Evolutionary conservation across 768 basidiomycete species (phyloP).

Genomic region (Tylopilus subfusipes): DNA sequence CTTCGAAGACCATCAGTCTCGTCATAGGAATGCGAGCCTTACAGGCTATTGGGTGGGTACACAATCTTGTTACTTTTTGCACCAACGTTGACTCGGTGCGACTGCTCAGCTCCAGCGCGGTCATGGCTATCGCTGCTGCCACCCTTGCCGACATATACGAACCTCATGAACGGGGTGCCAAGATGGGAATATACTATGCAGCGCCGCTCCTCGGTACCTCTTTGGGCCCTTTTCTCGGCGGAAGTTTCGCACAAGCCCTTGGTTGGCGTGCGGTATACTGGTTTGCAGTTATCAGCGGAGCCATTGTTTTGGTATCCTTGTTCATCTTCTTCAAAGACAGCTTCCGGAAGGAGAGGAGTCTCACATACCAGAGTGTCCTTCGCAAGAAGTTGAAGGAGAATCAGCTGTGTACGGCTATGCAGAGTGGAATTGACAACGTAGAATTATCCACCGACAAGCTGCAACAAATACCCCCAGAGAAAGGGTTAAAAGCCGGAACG

Average conservation of each 20-base stretch:
- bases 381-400: conserved; percentile 37
- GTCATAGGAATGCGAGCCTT: conserved; percentile 66
- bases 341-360: conserved; percentile 77
- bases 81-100: not conserved
- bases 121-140: conserved; percentile 70
- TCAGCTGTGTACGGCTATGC: conserved; percentile 6
- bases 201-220: conserved; percentile 72
- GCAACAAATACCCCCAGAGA: not conserved
- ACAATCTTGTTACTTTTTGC: not conserved
- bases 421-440: not conserved
- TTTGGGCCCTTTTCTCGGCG: conserved; percentile 68
- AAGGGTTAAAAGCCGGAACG: conserved; percentile 4
- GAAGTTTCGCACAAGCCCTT: conserved; percentile 59
- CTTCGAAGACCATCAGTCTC: conserved; percentile 51
- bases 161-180: conserved; percentile 71
- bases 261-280: conserved; percentile 86
- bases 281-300: conserved; percentile 66
- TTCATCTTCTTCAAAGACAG: conserved; percentile 73
- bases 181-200: conserved; percentile 81
- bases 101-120: conserved; percentile 53
- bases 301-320: conserved; percentile 52
- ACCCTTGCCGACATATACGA: conserved; percentile 81
- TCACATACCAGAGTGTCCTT: conserved; percentile 70
- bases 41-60: conserved; percentile 56
- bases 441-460: conserved; percentile 1